These are phyloP conservation scores for Tephrocybe sp. DNA, from an alignment of 768 basidiomycete genomes.

Conservation along the genomic window DNA sequence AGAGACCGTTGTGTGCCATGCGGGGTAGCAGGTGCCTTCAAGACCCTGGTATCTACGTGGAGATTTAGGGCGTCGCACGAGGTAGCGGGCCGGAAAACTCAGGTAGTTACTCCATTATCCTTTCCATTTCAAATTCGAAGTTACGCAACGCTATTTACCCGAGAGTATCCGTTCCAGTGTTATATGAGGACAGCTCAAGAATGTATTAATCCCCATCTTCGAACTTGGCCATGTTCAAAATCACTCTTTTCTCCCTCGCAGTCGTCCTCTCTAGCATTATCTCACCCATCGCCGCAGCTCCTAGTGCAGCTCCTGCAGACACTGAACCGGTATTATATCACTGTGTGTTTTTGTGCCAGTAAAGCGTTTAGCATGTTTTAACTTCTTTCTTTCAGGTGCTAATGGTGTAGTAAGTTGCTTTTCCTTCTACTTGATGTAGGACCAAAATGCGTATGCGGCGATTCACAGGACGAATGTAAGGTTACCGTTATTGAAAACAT, in stretches of 20 bases:
- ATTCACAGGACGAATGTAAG: slow-evolving; percentile 10
- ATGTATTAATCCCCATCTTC: not conserved
- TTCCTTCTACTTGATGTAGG: not conserved
- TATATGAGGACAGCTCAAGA: not conserved
- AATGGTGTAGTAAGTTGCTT: slow-evolving; percentile 7
- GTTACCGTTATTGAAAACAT: too few relatives aligned
- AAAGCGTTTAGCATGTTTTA: not conserved
- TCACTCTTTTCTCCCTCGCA: slow-evolving; percentile 2
- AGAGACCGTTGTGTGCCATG: too few relatives aligned
- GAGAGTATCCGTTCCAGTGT: too few relatives aligned
- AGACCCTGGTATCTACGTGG: not conserved
- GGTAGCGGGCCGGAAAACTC: not conserved
- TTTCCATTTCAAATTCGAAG: not conserved
- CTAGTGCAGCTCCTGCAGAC: not conserved
- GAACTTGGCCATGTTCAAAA: slow-evolving; percentile 4
- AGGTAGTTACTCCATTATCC: not conserved
- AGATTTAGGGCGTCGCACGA: not conserved
- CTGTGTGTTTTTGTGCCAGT: not conserved
- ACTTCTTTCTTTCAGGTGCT: slow-evolving; percentile 3
- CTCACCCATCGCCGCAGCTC: not conserved
- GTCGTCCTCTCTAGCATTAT: not conserved
- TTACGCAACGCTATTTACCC: too few relatives aligned
- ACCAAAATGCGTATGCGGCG: not conserved
- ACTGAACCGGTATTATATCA: not conserved
- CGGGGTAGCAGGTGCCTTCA: too few relatives aligned